These are phyloP conservation scores for Chloropicon primus DNA, from an alignment of 139 green algal genomes.

Conservation along the genomic window DNA sequence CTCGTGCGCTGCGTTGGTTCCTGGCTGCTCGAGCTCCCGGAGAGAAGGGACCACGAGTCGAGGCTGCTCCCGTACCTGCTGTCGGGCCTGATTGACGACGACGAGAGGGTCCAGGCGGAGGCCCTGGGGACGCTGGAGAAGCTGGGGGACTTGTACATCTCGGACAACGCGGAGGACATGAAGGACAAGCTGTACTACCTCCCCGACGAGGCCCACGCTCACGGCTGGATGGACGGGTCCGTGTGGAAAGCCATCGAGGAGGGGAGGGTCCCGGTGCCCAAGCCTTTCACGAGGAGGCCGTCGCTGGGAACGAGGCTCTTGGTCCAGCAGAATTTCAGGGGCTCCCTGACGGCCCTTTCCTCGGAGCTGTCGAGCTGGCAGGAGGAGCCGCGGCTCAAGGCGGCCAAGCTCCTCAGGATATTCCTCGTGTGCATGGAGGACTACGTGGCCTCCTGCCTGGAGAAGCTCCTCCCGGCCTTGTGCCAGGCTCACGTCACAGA, in stretches of 20 bases:
- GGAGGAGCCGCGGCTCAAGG: background rate
- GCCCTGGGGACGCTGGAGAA: conserved; percentile 9
- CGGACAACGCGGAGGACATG: background rate
- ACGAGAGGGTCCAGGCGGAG: conserved; percentile 18
- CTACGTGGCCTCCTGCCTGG: background rate
- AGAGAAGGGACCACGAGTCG: conserved; percentile 47
- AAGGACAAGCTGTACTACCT: conserved; percentile 5
- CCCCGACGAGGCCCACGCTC: background rate
- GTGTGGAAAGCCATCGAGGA: background rate
- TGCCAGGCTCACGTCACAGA: background rate
- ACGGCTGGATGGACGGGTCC: conserved; percentile 2
- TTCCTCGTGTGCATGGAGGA: conserved; percentile 2
- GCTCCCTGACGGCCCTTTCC: background rate
- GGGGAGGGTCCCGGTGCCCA: background rate
- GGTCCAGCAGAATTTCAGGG: conserved; percentile 5
- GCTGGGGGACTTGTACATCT: background rate
- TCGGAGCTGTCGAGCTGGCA: conserved; percentile 5
- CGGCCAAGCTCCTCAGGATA: background rate
- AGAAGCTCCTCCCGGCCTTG: background rate
- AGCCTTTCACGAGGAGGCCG: conserved; percentile 1
- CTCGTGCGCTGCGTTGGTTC: conserved; percentile 20
- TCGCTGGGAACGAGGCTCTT: background rate
- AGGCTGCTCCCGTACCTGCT: conserved; percentile 55
- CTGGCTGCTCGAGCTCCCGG: conserved; percentile 44
- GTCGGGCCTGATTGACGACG: conserved; percentile 35